Conservation (phyloP, 2,329 filamentous ascomycete genomes). For the Fusarium sterilihyphosum region DNA sequence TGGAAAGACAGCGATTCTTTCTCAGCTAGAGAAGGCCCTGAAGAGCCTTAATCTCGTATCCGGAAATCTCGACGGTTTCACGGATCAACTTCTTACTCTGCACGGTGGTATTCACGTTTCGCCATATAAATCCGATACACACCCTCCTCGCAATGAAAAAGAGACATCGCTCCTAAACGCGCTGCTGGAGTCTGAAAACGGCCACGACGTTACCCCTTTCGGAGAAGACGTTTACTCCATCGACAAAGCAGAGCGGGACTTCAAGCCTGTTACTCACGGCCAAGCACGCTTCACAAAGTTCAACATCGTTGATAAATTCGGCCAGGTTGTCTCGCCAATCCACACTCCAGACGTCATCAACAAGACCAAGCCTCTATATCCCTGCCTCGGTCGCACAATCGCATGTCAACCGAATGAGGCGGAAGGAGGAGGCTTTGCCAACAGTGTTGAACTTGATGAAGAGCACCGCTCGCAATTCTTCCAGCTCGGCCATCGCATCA, state of each 20-base stretch:
- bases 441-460: not conserved
- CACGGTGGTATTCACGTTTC: not conserved
- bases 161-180: not conserved
- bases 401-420: not conserved
- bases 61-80: not conserved
- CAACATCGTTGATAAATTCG: not conserved
- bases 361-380: not conserved
- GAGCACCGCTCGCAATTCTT: not conserved
- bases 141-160: not conserved
- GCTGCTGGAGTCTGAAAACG: fast-evolving
- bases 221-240: not conserved
- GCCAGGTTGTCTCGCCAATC: not conserved
- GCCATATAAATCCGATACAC: fast-evolving
- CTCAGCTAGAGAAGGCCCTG: not conserved
- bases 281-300: not conserved
- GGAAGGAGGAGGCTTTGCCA: not conserved
- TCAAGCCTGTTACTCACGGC: not conserved
- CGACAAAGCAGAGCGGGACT: not conserved
- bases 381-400: not conserved
- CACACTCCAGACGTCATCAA: not conserved
- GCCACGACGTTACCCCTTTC: not conserved
- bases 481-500: not conserved
- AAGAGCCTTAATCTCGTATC: not conserved
- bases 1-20: not conserved
- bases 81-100: not conserved